Base-by-base conservation (phyloP, 805 yeast genomes). In the Metschnikowia sp. region DNA sequence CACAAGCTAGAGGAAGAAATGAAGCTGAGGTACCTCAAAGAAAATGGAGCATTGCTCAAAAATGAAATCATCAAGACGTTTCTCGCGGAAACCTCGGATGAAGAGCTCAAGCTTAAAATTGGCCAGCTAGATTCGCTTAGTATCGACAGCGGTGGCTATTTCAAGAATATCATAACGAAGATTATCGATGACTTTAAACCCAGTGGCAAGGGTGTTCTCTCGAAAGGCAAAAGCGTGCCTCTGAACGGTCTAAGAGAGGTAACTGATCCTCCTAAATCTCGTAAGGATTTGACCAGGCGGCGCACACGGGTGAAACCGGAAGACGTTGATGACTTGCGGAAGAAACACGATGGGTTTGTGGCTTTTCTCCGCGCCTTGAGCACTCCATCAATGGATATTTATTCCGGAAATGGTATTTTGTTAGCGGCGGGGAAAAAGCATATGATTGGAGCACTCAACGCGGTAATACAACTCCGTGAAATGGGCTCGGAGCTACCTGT, bases 401-500 rank as follows among this genome's bases (percentile, higher is more conserved):
- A 55, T 15, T 45, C 50, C 2, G 74, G 73, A 6, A 58, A 61
- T 13, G 75, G 75, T 8, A 68, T 70, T 30, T 68, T 69, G 8
- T 57, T 70, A n/a, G 59, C 63, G 28, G 66, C 66, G 8, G 64
- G 66, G 8, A 62, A 64, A 8, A 47, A 51, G 13, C 55, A 57
- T 44, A 47, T 68, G 19, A 64, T 64, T 3, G 57, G 63, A 2
- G 68, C 70, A 1, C 52, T 70, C 32, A 60, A 68, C 1, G 54
- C 59, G 19, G 53, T 68, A 10, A 58, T 58, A 3, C 72, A 68
- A 40, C 55, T 76, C 9, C 61, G 81, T 40, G 68, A 67, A 40
- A 50, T 73, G 8, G 79, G 78, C 0, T 68, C 79, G 0, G 55
- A 56, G 34, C 56, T 75, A 15, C 79, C 79, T 0, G 59, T 76